Evolutionary conservation across 1,284 basidiomycete species (phyloP).

Genomic region (Ustilago esculenta): DNA sequence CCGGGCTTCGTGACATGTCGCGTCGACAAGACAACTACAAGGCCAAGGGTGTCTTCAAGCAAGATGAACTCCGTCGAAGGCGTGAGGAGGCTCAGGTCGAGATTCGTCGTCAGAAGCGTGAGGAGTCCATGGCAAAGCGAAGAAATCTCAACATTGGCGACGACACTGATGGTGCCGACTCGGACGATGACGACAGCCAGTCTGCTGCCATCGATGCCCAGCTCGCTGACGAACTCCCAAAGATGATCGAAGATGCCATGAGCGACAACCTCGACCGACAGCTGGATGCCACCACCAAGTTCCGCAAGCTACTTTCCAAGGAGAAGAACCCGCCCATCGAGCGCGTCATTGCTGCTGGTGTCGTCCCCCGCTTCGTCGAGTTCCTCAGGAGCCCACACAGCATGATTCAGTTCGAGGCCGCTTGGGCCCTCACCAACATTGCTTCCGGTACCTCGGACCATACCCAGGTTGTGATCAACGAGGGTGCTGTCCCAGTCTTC

Average conservation of each 20-base stretch:
- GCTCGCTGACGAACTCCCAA: constrained; percentile 79
- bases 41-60: constrained; percentile 65
- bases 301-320: constrained; percentile 94
- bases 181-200: constrained; percentile 61
- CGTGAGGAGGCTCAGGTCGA: constrained; percentile 67
- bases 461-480: constrained; percentile 95
- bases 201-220: constrained; percentile 67
- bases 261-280: constrained; percentile 90
- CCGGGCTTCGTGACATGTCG: constrained; percentile 56
- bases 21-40: constrained; percentile 66
- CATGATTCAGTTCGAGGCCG: constrained; percentile 99
- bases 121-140: constrained; percentile 67
- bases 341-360: constrained; percentile 95
- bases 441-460: constrained; percentile 98
- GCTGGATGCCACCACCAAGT: constrained; percentile 91
- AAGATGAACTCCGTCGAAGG: constrained; percentile 65
- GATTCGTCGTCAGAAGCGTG: constrained; percentile 66
- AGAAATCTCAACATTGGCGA: constrained; percentile 61
- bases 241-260: constrained; percentile 91
- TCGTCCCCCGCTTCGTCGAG: constrained; percentile 96
- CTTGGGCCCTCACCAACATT: constrained; percentile 99
- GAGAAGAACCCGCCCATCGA: constrained; percentile 99
- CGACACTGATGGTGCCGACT: constrained; percentile 60
- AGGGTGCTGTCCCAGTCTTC: constrained; percentile 95
- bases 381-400: constrained; percentile 87